These are phyloP conservation scores for Colletotrichum shisoi DNA, from an alignment of 2,329 filamentous ascomycete genomes.

Conservation along the genomic window DNA sequence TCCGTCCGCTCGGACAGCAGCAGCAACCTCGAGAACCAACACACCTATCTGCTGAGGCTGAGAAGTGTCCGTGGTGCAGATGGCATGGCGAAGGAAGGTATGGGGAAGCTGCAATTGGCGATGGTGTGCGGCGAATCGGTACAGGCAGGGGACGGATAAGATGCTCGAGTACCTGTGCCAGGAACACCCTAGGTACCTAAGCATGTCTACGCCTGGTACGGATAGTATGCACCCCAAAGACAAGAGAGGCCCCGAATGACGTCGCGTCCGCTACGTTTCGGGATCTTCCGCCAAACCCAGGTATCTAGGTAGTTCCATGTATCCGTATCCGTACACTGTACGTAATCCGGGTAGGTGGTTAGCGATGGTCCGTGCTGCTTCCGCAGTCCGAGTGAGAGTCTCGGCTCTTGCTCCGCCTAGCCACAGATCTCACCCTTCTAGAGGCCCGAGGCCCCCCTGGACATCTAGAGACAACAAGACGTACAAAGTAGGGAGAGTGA, in stretches of 20 bases:
- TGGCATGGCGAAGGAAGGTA: not conserved
- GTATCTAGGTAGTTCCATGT: too few species aligned
- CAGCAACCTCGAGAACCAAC: not conserved
- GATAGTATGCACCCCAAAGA: too few species aligned
- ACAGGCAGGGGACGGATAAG: too few species aligned
- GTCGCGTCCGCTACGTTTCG: slow-evolving; percentile 13
- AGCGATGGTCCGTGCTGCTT: not conserved
- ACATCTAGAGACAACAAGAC: not conserved
- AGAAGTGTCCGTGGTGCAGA: slow-evolving; percentile 17
- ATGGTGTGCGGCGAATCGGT: not conserved
- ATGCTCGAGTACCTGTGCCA: too few species aligned
- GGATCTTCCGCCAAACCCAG: not conserved
- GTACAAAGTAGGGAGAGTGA: too few species aligned
- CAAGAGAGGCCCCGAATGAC: slow-evolving; percentile 14
- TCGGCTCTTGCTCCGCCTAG: not conserved
- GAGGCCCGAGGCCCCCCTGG: slow-evolving; percentile 3
- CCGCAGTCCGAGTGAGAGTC: too few species aligned
- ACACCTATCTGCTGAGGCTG: not conserved
- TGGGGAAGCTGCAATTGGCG: slow-evolving; percentile 27
- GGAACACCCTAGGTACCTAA: too few species aligned
- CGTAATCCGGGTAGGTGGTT: not conserved
- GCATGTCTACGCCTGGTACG: too few species aligned
- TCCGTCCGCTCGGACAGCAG: slow-evolving; percentile 27
- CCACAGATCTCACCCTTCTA: not conserved
- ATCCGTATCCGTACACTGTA: too few species aligned